These are phyloP conservation scores for Tolypocladium paradoxum DNA, from an alignment of 2,329 filamentous ascomycete genomes.

Conservation along the genomic window DNA sequence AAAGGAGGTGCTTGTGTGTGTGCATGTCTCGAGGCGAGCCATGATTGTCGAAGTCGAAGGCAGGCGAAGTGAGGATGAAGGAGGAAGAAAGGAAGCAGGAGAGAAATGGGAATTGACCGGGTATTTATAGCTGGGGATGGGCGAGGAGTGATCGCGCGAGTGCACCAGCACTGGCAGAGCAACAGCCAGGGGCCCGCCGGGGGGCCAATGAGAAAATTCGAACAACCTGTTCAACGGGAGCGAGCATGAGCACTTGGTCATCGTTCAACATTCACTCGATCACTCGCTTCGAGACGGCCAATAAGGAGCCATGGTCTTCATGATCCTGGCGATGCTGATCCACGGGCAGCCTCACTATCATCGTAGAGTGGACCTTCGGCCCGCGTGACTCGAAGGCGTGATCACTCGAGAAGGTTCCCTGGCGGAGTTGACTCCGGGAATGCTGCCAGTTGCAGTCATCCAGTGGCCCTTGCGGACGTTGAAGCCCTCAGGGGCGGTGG, in stretches of 20 bases:
- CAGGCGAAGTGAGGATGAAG: background rate
- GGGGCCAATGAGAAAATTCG: background rate
- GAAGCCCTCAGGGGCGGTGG: background rate
- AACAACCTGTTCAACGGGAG: background rate
- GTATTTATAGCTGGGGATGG: background rate
- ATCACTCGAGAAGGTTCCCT: background rate
- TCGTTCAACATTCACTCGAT: background rate
- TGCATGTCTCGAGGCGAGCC: background rate
- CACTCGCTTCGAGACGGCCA: background rate
- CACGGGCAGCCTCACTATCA: background rate
- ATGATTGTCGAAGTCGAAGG: background rate
- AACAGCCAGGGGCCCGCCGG: background rate
- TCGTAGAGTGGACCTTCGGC: background rate
- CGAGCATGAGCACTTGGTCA: background rate
- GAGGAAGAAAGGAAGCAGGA: background rate
- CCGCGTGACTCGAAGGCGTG: background rate
- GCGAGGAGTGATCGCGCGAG: background rate
- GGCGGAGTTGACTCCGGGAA: background rate
- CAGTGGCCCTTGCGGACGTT: background rate
- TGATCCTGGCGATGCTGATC: background rate
- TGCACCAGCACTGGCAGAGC: background rate
- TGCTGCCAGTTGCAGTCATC: background rate
- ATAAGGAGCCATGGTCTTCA: background rate
- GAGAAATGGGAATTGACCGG: background rate
- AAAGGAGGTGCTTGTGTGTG: background rate